These are phyloP conservation scores for Rhododendron vialii DNA, from an alignment of 148 eudicot species.

Conservation along the genomic window DNA sequence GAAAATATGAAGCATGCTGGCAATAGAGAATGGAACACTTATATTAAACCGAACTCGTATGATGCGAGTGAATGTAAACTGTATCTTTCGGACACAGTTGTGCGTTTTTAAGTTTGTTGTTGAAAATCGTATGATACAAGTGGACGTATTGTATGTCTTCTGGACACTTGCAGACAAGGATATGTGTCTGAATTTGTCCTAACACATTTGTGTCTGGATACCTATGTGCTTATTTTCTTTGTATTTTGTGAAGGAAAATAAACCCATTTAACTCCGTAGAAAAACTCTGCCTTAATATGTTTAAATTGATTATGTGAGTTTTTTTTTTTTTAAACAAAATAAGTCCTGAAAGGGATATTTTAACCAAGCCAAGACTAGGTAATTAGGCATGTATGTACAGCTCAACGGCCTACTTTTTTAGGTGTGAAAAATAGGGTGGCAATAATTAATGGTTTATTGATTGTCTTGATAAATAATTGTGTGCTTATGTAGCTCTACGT, in stretches of 20 bases:
- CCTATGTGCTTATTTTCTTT: not conserved
- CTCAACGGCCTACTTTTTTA: not conserved
- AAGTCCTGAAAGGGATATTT: not conserved
- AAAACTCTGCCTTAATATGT: not conserved
- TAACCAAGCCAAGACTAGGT: not conserved
- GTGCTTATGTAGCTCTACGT: not conserved
- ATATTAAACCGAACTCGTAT: not conserved
- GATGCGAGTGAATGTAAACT: not conserved
- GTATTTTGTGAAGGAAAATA: too few relatives aligned
- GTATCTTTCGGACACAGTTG: too few relatives aligned
- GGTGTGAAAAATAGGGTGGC: not conserved
- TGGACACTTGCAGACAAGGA: too few relatives aligned
- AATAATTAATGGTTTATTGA: not conserved
- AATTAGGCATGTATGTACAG: not conserved
- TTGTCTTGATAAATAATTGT: not conserved
- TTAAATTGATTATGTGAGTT: not conserved
- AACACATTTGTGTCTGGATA: not conserved
- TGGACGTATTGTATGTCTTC: too few relatives aligned
- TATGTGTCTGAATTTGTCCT: not conserved
- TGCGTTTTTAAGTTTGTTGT: too few relatives aligned
- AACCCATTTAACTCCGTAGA: too few relatives aligned
- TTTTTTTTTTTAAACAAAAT: not conserved
- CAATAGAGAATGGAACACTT: not conserved
- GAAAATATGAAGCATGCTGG: not conserved
- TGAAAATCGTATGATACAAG: too few relatives aligned